Conservation (phyloP, 352 stramenopile species). For the Halophytophthora polymorphica region DNA sequence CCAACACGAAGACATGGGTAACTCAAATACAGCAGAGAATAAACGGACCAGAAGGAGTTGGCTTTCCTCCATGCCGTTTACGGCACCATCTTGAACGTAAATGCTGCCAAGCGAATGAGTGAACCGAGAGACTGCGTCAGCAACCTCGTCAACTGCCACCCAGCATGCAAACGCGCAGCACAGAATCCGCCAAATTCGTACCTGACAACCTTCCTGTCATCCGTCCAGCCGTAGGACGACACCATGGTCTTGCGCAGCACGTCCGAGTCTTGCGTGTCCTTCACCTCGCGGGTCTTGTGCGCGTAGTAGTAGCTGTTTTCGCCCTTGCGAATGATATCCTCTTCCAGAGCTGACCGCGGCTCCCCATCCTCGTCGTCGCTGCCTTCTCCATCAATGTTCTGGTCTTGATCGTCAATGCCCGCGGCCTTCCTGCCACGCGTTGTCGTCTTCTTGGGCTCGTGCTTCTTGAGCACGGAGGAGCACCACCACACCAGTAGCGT, state of each 20-base stretch:
- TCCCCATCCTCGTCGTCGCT: conserved; percentile 18
- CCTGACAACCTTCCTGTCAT: conserved; percentile 66
- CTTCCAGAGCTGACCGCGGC: conserved; percentile 41
- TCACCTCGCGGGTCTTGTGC: conserved; percentile 39
- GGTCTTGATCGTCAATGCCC: conserved; percentile 1
- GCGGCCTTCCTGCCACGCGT: neutral
- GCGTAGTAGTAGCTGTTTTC: conserved; percentile 87
- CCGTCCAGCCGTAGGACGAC: conserved; percentile 79
- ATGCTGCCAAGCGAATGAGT: conserved; percentile 40
- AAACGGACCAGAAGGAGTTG: conserved; percentile 60
- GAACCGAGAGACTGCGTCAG: neutral
- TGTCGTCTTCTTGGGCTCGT: conserved; percentile 19
- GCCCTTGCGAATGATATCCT: conserved; percentile 66
- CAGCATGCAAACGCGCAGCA: neutral
- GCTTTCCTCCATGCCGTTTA: conserved; percentile 50
- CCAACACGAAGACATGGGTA: conserved; percentile 1
- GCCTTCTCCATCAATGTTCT: conserved; percentile 8
- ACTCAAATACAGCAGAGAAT: conserved; percentile 1
- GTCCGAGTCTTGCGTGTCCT: conserved; percentile 14
- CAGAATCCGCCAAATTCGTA: conserved; percentile 9
- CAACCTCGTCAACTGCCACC: neutral
- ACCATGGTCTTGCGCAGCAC: conserved; percentile 51
- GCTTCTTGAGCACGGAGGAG: conserved; percentile 27
- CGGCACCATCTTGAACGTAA: conserved; percentile 62
- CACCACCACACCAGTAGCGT: conserved; percentile 38